Evolutionary conservation across 1,139 yeast genomes (phyloP).

Genomic region (Blastobotrys illinoisensis): DNA sequence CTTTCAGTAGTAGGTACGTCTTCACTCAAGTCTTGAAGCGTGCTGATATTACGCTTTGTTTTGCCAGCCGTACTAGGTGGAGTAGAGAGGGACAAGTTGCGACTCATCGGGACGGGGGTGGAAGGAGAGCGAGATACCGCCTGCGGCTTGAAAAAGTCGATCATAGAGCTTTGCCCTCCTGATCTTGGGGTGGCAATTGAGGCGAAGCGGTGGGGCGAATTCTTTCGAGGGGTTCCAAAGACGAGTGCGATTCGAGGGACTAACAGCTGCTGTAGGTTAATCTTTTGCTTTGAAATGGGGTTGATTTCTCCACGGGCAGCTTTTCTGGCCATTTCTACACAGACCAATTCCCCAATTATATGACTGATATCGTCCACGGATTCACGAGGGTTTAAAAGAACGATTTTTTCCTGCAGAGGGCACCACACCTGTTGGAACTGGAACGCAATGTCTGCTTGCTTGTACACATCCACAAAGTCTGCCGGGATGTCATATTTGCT

Average conservation of each 20-base stretch:
- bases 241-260: background rate
- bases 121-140: background rate
- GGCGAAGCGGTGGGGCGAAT: background rate
- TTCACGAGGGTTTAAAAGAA: slow-evolving; percentile 54
- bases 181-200: background rate
- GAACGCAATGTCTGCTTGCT: slow-evolving; percentile 73
- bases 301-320: slow-evolving; percentile 63
- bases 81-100: background rate
- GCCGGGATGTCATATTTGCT: slow-evolving; percentile 55
- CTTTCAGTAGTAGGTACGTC: background rate
- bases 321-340: slow-evolving; percentile 43
- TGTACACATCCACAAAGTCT: slow-evolving; percentile 54
- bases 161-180: background rate
- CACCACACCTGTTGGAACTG: slow-evolving; percentile 82
- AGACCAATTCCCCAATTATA: slow-evolving; percentile 57
- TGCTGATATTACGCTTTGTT: background rate
- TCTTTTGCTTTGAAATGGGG: slow-evolving; percentile 51
- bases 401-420: slow-evolving; percentile 46
- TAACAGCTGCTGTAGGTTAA: background rate
- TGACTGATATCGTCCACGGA: background rate
- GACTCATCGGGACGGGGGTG: background rate
- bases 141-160: slow-evolving; percentile 1
- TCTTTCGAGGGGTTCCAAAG: background rate
- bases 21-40: background rate
- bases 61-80: background rate